Evolutionary conservation across 495 filamentous ascomycete genomes (phyloP).

Genomic region (Aspergillus haitiensis): DNA sequence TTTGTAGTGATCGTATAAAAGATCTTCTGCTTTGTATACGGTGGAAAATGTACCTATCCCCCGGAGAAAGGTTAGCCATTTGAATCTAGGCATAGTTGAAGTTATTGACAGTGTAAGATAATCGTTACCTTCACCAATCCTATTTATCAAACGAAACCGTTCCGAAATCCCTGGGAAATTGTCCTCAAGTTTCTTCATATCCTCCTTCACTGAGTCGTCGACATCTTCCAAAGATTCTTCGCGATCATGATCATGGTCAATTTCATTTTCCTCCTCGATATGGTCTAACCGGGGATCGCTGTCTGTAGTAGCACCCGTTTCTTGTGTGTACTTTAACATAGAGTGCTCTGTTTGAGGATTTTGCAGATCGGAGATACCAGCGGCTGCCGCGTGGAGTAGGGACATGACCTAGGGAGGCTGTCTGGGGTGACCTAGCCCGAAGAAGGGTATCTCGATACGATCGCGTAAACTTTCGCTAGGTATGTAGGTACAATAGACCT

Average conservation of each 20-base stretch:
- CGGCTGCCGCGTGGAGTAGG: constrained; percentile 26
- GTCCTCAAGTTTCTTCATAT: constrained; percentile 81
- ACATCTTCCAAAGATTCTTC: constrained; percentile 58
- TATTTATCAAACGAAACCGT: constrained; percentile 86
- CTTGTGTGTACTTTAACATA: constrained; percentile 30
- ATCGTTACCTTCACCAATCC: constrained; percentile 84
- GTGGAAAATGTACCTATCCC: constrained; percentile 87
- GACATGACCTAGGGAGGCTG: constrained; percentile 30
- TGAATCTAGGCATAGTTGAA: background rate
- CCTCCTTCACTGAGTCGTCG: constrained; percentile 71
- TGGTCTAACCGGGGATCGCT: constrained; percentile 33
- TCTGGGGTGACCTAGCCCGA: background rate
- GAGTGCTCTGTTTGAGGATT: constrained; percentile 22
- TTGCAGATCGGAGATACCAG: constrained; percentile 30
- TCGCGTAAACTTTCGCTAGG: background rate
- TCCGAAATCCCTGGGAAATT: constrained; percentile 81
- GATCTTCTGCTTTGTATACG: constrained; percentile 97
- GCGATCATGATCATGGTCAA: constrained; percentile 41
- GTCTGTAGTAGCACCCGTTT: constrained; percentile 33
- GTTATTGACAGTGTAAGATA: background rate
- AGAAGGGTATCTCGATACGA: background rate
- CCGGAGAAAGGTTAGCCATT: constrained; percentile 13
- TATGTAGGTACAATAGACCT: background rate
- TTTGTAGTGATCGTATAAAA: constrained; percentile 78
- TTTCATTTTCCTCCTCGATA: constrained; percentile 26